Conservation (phyloP, 1,139 yeast species). For the Candida tropicalis region DNA sequence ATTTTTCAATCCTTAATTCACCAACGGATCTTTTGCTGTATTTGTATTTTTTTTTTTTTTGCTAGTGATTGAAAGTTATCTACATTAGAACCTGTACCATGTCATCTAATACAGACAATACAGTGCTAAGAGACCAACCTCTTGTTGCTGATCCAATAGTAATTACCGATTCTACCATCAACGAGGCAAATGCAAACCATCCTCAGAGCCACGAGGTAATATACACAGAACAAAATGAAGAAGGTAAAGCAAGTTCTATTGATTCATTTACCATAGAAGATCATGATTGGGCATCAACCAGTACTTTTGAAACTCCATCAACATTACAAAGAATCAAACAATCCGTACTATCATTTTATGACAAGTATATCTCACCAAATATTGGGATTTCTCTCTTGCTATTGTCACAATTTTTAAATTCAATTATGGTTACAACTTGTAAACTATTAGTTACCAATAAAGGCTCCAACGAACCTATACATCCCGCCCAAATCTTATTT, state of each 20-base stretch:
- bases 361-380: slow-evolving; percentile 23
- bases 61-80: not conserved
- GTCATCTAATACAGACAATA: slow-evolving; percentile 7
- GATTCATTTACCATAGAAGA: slow-evolving; percentile 13
- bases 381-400: slow-evolving; percentile 47
- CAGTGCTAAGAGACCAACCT: slow-evolving; percentile 15
- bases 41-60: no score
- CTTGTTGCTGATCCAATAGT: slow-evolving; percentile 16
- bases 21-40: no score
- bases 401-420: slow-evolving; percentile 70
- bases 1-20: not conserved
- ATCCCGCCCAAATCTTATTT: slow-evolving; percentile 77
- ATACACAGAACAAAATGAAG: not conserved
- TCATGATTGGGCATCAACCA: slow-evolving; percentile 6
- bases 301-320: not conserved
- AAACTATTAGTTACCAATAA: slow-evolving; percentile 69
- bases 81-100: no score
- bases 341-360: slow-evolving; percentile 7
- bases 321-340: slow-evolving; percentile 5
- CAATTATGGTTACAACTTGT: slow-evolving; percentile 75
- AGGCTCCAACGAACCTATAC: slow-evolving; percentile 56
- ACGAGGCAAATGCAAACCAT: not conserved
- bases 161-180: slow-evolving; percentile 2
- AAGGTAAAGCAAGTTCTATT: slow-evolving; percentile 4
- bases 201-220: slow-evolving; percentile 8